These are phyloP conservation scores for Penicillium desertorum DNA, from an alignment of 495 filamentous ascomycete genomes.

Conservation along the genomic window DNA sequence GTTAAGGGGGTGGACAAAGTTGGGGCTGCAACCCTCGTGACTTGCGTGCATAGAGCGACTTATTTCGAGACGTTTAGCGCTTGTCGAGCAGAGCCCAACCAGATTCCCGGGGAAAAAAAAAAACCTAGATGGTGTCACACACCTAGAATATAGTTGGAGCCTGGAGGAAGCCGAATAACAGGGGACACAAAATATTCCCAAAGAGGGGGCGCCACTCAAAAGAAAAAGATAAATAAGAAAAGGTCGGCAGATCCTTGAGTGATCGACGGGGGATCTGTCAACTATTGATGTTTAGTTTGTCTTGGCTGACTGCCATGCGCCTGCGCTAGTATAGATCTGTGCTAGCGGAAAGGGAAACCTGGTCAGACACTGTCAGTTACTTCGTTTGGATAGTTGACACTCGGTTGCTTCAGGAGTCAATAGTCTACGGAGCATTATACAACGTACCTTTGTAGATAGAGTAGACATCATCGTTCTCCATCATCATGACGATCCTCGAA, in stretches of 20 bases:
- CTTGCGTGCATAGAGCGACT: constrained; percentile 31
- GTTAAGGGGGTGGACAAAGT: constrained; percentile 5
- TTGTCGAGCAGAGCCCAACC: constrained; percentile 20
- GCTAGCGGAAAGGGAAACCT: constrained; percentile 1
- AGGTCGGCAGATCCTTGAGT: constrained; percentile 36
- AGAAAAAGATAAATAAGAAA: constrained; percentile 24
- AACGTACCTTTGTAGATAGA: not conserved
- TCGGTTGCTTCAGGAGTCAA: constrained; percentile 27
- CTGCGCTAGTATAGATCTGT: constrained; percentile 11
- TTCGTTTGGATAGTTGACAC: constrained; percentile 10
- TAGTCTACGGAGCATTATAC: constrained; percentile 15
- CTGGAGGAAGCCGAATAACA: constrained; percentile 6
- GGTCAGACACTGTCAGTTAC: constrained; percentile 5
- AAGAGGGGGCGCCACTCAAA: constrained; percentile 4
- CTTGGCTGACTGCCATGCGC: constrained; percentile 41
- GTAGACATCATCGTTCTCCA: constrained; percentile 15
- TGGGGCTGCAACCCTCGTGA: constrained; percentile 25
- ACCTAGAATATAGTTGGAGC: constrained; percentile 1
- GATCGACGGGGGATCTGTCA: constrained; percentile 48
- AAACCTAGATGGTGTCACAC: constrained; percentile 16
- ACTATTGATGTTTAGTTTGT: constrained; percentile 49
- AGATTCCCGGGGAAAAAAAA: constrained; percentile 16
- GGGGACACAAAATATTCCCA: not conserved
- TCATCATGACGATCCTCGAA: constrained; percentile 8
- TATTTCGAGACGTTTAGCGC: constrained; percentile 28